These are phyloP conservation scores for Hygrophila difformis DNA, from an alignment of 257 asterid species.

Conservation along the genomic window DNA sequence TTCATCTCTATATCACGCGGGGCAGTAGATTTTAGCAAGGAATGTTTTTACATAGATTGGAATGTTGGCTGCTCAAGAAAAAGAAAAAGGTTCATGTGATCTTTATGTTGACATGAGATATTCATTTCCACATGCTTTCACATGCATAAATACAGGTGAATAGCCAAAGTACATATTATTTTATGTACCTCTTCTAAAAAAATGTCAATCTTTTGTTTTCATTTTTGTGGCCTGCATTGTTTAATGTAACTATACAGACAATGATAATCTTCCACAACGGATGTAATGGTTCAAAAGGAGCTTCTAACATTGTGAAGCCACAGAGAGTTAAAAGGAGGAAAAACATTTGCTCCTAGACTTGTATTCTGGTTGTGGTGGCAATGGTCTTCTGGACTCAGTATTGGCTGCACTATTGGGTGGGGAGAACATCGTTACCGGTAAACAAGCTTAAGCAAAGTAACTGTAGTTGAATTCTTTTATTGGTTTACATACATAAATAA, in stretches of 20 bases:
- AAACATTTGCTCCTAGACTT: slow-evolving; percentile 15
- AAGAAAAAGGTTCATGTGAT: slow-evolving; percentile 14
- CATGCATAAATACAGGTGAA: slow-evolving; percentile 10
- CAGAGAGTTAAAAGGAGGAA: background rate
- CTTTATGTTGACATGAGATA: slow-evolving; percentile 21
- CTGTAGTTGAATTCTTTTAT: background rate
- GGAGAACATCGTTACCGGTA: slow-evolving; percentile 16
- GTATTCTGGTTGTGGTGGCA: slow-evolving; percentile 29
- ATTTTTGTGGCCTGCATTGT: background rate
- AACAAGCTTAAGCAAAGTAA: background rate
- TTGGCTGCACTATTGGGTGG: slow-evolving; percentile 22
- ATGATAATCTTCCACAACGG: background rate
- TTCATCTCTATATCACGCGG: too few species aligned
- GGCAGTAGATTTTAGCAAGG: background rate
- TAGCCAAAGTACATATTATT: background rate
- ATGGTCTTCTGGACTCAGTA: slow-evolving; percentile 24
- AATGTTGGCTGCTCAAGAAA: background rate
- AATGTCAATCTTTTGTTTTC: background rate
- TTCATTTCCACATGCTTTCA: slow-evolving; percentile 24
- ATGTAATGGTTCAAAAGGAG: background rate
- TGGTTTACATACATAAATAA: background rate
- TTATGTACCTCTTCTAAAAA: background rate
- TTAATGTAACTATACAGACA: slow-evolving; percentile 2
- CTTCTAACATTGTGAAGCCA: background rate
- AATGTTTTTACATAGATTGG: slow-evolving; percentile 16